Evolutionary conservation across 2,329 filamentous ascomycete species (phyloP), one percentile per base, ranked within the genome.

Genomic region (Chaetomiaceae sp.): DNA sequence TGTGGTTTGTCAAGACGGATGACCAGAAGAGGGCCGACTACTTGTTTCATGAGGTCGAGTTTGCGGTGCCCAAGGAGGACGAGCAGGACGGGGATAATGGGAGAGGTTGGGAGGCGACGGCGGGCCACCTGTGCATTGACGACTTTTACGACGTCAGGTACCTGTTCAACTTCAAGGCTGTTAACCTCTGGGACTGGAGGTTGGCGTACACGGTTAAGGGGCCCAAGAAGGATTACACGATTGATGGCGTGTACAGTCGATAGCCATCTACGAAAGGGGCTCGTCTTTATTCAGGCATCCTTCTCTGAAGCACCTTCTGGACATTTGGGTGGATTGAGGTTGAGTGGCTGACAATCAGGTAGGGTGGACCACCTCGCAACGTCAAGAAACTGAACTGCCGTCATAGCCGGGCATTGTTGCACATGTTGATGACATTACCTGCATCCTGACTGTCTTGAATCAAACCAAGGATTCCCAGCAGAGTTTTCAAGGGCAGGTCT

Each of bases 41-140:
- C 58, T 71, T 91, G 19, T 92, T 91, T 67, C 87, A 91, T 62
- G 79, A 84, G 58, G 71, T 91, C n/a, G 78, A 85, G 53, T 88
- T 91, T 60, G 54, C 72, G 20, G 59, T 72, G 8, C 71, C 73
- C 0, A 62, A 61, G 1, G 57, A 61, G 3, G 55, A 65, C 15
- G 40, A 40, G 27, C 48, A 60, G 11, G 64, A 66, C 4, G 60
- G 66, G 3, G 63, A 66, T 4, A 59, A 65, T 0, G 62, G 66
- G 0, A 70, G 70, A 50, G 79, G 78, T 0, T 88, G 85, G 82
- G 69, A 72, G 38, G 87, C 86, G 0, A 82, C 76, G 60, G 83
- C 85, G 0, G 80, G 82, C 12, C 87, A 91, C 66, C 70, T 89
- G 19, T 91, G 88, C 65, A 77, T 83, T 20, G 77, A 86, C 23